Evolutionary conservation across 495 filamentous ascomycete genomes (phyloP), one percentile per base, ranked within the genome.

Genomic region (Podospora pseudocomata): DNA sequence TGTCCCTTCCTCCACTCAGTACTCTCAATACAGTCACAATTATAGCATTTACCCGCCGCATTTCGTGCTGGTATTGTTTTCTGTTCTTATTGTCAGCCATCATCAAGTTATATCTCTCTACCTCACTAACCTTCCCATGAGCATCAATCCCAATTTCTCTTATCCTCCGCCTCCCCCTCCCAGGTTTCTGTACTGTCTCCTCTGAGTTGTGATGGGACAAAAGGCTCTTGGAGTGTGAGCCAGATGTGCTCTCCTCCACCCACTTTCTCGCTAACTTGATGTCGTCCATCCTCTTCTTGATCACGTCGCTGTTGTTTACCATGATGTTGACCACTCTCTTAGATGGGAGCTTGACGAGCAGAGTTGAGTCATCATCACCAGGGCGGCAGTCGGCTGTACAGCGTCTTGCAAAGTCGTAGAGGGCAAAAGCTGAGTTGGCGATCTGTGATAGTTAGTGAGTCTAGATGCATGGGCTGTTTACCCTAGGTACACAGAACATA

Each of bases 1-100:
- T 63, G 63, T 3, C 67, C 67, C 23, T 56, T 65, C 57, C 67
- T 30, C 67, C 67, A 69, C 34, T 69, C 67, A 20, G 67, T 69
- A 39, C 56, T 61, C 26, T 65, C 67, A 4, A 34, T 56, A 18
- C 56, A 27, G 20, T 32, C 34, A 39, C 67, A 69, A 0, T 26
- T 28, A 23, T 65, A 59, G 26, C 67, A 69, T 13, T 20, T 63
- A 0, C 55, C 67, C 15, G 23, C 67, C 9, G 44, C 28, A 18
- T 61, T 65, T 30, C 30, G 19, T 19, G 62, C 57, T 4, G 55
- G 32, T 16, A 56, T 39, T 5, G 55, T 62, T 32, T 57, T 69
- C 62, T 65, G 23, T 61, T 30, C 27, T 5, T 7, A 18, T 13
- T 30, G 55, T 58, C 18, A 58, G 55, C 11, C 55, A 4, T 5